Percentiles rank a stretch among this genome's conserved stretches.
phyloP scores from a whole-genome alignment of 441 rosid species.

The Erodium texanum region DNA sequence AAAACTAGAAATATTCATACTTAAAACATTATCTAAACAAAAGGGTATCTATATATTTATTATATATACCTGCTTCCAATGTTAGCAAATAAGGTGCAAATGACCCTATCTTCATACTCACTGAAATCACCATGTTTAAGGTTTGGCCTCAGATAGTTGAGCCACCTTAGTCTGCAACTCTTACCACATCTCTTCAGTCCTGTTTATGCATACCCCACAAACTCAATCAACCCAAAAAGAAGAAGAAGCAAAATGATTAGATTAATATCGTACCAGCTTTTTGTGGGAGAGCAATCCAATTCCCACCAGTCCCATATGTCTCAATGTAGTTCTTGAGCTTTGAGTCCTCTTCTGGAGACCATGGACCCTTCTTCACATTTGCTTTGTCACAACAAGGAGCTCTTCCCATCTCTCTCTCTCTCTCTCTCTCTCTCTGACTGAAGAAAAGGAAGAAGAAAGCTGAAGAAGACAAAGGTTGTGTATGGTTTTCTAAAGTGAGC shows the following conservation, averaged over 20 bases:
- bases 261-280: conserved; percentile 55
- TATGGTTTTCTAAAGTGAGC: conserved; percentile 10
- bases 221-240: too few species aligned
- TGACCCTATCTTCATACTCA: conserved; percentile 51
- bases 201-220: not conserved
- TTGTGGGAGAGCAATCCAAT: conserved; percentile 37
- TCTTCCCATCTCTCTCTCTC: conserved; percentile 39
- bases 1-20: too few species aligned
- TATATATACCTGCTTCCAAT: conserved; percentile 57
- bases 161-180: conserved; percentile 71
- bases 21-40: too few species aligned
- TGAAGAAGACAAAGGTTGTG: conserved; percentile 4
- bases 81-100: conserved; percentile 45
- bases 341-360: conserved; percentile 61
- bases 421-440: not conserved
- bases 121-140: conserved; percentile 67
- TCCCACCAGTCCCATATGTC: conserved; percentile 24
- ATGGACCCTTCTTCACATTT: conserved; percentile 60
- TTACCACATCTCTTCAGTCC: conserved; percentile 70
- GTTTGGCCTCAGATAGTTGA: conserved; percentile 67
- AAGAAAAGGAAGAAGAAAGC: not conserved
- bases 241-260: too few species aligned
- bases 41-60: too few species aligned
- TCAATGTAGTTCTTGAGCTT: not conserved
- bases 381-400: conserved; percentile 71